phyloP scores from a whole-genome alignment of 805 yeast species.

The Yamadazyma phyllophila region DNA sequence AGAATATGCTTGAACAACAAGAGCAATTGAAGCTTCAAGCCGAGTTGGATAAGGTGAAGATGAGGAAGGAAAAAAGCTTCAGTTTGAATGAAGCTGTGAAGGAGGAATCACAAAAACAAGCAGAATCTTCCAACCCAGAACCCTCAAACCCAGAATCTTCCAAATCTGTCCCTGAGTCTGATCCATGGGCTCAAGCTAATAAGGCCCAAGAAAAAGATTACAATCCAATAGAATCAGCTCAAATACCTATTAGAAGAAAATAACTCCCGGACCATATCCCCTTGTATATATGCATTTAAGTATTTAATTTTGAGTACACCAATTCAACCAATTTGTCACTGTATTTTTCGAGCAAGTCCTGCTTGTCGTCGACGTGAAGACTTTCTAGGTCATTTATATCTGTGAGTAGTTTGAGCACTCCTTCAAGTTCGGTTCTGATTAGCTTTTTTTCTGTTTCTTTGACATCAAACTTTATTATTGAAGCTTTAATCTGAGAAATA shows the following conservation, averaged over 20 bases:
- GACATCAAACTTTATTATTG: conserved; percentile 8
- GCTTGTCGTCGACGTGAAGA: conserved; percentile 13
- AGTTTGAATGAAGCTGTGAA: too few species aligned
- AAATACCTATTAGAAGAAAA: conserved; percentile 33
- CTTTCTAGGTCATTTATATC: neutral
- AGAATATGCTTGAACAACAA: conserved; percentile 30
- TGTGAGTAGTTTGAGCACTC: neutral
- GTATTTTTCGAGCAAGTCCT: conserved; percentile 31
- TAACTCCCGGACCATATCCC: too few species aligned
- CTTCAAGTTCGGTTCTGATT: conserved; percentile 6
- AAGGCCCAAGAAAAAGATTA: conserved; percentile 15
- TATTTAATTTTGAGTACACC: conserved; percentile 23
- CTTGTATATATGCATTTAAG: conserved; percentile 9
- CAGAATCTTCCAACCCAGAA: neutral
- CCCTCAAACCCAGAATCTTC: neutral
- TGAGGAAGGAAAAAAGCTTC: neutral
- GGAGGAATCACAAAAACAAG: neutral
- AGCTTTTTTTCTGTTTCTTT: neutral
- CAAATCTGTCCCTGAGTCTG: conserved; percentile 1
- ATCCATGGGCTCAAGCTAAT: conserved; percentile 39
- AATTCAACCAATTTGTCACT: conserved; percentile 36
- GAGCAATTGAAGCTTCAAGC: conserved; percentile 27
- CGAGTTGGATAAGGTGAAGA: conserved; percentile 30
- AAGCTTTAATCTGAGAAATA: neutral
- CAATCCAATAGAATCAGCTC: conserved; percentile 38